These are phyloP conservation scores for Chenopodium berlandieri DNA, from an alignment of 148 eudicot species.

Conservation along the genomic window DNA sequence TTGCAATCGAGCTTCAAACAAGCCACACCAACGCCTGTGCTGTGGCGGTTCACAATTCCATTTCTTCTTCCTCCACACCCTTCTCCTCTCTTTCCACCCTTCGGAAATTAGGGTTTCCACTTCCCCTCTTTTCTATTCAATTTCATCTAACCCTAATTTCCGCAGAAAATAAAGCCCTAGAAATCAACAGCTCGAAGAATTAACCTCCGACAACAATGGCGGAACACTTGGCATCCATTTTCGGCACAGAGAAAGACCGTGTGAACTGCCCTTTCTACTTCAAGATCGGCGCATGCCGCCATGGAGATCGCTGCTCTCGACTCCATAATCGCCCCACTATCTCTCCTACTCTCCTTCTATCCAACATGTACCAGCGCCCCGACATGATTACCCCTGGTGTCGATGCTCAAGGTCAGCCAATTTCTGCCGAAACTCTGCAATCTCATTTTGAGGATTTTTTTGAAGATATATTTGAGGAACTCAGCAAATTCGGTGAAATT, in stretches of 20 bases:
- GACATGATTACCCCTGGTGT: slow-evolving; percentile 82
- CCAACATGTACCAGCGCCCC: slow-evolving; percentile 81
- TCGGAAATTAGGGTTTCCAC: neutral
- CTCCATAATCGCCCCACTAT: slow-evolving; percentile 70
- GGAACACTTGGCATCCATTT: slow-evolving; percentile 75
- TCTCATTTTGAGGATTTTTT: slow-evolving; percentile 71
- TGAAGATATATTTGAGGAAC: slow-evolving; percentile 66
- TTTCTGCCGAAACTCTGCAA: slow-evolving; percentile 55
- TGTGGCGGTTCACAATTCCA: neutral
- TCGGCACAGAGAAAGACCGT: slow-evolving; percentile 78
- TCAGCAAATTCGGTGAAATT: slow-evolving; percentile 65
- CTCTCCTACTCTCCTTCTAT: slow-evolving; percentile 58
- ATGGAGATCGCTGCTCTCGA: slow-evolving; percentile 76
- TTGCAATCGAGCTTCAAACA: neutral
- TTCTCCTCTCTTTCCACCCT: neutral
- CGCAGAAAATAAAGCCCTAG: neutral
- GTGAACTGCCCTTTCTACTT: slow-evolving; percentile 84
- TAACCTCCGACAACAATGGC: slow-evolving; percentile 41
- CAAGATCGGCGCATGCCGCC: slow-evolving; percentile 81
- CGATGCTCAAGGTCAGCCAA: slow-evolving; percentile 70
- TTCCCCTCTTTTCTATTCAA: neutral
- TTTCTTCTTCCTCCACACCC: neutral
- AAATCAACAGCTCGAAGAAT: neutral
- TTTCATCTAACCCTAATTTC: neutral
- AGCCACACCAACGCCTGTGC: neutral